Base-by-base conservation (phyloP, 2,329 filamentous ascomycete species). In the Zopfia rhizophila region DNA sequence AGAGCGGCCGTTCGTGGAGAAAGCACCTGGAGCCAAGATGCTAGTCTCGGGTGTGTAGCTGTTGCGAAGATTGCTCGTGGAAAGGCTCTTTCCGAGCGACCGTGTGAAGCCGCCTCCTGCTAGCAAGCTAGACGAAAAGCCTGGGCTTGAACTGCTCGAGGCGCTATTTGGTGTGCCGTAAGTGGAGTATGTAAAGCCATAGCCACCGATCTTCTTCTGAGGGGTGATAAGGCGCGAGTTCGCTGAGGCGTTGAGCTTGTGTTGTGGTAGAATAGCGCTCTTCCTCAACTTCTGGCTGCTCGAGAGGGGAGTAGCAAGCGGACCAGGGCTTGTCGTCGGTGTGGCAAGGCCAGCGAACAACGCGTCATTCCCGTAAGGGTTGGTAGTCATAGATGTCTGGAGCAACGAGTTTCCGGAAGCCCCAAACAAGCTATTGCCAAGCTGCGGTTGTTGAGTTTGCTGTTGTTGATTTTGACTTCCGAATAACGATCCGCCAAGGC, bases 171-270 rank as follows among this genome's bases (percentile, higher is more conserved):
- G 91, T 1, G 89, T 92, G 31, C 90, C 91, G 61, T 96, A 96
- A 2, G 87, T 91, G 55, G 91, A 96, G 73, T 97, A 97, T 2
- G 89, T 91, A 69, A 97, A 96, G 3, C 93, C 93, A 66, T 90
- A 97, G 4, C 90, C 91, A 44, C 75, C 76, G 22, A 54, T 44
- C 21, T 88, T 84, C 74, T 91, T 93, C 59, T 91, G 89, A 0
- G 92, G 91, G 0, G 91, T 96, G 21, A 86, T 82, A 45, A 92
- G 86, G 35, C 91, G 88, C 16, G 88, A 88, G 7, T 89, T 86
- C 23, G 90, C 90, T 33, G 85, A 84, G 0, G 91, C 90, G 33
- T 91, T 93, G 56, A 96, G 82, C 74, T 92, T 94, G 77, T 93
- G 91, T 67, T 94, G 86, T 3, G 91, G 91, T 41, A 96, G 75